phyloP scores from a whole-genome alignment of 495 filamentous ascomycete species.

The Chaetomidium leptoderma region DNA sequence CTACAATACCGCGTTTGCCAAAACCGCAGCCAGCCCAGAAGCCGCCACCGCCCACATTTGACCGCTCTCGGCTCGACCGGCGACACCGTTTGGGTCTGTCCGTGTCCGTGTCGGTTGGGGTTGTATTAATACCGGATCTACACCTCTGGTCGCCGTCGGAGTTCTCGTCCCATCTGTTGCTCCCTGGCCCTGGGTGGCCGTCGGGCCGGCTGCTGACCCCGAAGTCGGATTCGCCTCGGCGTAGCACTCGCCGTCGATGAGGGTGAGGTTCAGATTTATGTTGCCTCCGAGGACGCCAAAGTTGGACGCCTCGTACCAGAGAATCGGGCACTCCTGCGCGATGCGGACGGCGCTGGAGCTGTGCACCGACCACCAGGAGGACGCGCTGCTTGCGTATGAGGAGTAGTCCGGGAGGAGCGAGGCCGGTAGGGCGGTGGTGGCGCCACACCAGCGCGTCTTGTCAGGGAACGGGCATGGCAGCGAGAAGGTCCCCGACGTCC shows the following conservation, averaged over 20 bases:
- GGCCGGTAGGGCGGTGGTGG: not conserved
- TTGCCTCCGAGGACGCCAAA: conserved; percentile 2
- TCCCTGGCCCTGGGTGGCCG: conserved; percentile 1
- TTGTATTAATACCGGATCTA: no score
- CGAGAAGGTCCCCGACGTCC: not conserved
- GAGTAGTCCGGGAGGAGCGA: not conserved
- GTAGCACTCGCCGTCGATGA: conserved; percentile 3
- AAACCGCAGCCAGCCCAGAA: no score
- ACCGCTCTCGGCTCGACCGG: no score
- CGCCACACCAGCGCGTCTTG: conserved; percentile 1
- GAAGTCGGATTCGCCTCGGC: conserved; percentile 13
- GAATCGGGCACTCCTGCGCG: not conserved
- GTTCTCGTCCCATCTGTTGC: not conserved
- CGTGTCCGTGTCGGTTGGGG: not conserved
- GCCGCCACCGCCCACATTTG: not conserved
- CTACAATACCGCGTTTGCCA: no score
- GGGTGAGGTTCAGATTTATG: conserved; percentile 2
- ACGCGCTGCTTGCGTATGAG: not conserved
- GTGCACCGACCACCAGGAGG: not conserved
- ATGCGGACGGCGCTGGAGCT: not conserved
- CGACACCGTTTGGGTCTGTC: no score
- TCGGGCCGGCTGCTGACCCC: not conserved
- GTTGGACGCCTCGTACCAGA: not conserved
- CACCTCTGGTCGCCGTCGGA: no score
- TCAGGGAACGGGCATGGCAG: not conserved